phyloP scores from a whole-genome alignment of 148 eudicot species.

The Silene uniflora region DNA sequence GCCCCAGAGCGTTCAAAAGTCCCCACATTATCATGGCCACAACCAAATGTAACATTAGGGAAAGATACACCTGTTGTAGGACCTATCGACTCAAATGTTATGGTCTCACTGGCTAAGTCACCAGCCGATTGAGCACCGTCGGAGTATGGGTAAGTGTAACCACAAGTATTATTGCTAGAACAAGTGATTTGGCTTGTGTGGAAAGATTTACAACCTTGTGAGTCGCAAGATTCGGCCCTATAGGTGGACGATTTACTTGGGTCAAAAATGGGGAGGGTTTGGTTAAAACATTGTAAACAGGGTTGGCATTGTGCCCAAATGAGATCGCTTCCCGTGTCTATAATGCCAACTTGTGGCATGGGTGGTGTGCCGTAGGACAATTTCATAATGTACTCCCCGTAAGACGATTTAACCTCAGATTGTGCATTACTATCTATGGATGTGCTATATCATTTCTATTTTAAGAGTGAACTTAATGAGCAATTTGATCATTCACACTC shows the following conservation, averaged over 20 bases:
- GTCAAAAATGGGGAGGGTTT: slow-evolving; percentile 17
- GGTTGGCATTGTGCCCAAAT: slow-evolving; percentile 27
- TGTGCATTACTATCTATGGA: neutral
- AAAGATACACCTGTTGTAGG: neutral
- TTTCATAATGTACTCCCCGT: slow-evolving; percentile 26
- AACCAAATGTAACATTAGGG: slow-evolving; percentile 12
- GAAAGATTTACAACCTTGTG: neutral
- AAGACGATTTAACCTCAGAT: slow-evolving; percentile 8
- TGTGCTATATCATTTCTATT: too few species aligned
- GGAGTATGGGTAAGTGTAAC: slow-evolving; percentile 22
- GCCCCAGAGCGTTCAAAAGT: slow-evolving; percentile 1
- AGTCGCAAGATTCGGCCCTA: slow-evolving; percentile 9
- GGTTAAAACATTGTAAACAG: slow-evolving; percentile 13
- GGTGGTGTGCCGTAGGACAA: slow-evolving; percentile 25
- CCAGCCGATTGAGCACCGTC: slow-evolving; percentile 31
- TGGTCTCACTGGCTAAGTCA: slow-evolving; percentile 28
- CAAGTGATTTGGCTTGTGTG: neutral
- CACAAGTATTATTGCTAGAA: slow-evolving; percentile 12
- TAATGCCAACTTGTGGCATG: slow-evolving; percentile 8
- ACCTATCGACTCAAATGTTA: slow-evolving; percentile 19
- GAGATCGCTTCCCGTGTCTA: slow-evolving; percentile 26
- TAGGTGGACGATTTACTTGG: slow-evolving; percentile 17
- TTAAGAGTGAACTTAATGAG: too few species aligned
- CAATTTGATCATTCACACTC: too few species aligned
- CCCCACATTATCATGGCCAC: slow-evolving; percentile 29